phyloP scores from a whole-genome alignment of 2,329 filamentous ascomycete genomes.

The Seiridium cupressi region DNA sequence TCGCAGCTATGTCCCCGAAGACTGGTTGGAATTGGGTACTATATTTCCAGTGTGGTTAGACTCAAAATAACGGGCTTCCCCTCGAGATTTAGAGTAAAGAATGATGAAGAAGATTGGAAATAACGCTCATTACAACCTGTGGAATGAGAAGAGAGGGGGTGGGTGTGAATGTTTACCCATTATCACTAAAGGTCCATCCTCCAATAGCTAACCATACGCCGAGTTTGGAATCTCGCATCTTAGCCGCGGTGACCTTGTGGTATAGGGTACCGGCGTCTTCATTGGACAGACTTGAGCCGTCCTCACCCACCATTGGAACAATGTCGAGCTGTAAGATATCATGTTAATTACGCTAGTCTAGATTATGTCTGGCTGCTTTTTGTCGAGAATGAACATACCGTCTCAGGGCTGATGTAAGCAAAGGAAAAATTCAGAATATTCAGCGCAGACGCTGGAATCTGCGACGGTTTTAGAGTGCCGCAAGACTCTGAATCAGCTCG shows the following conservation, averaged over 20 bases:
- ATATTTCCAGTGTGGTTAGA: not conserved
- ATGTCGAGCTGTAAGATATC: slow-evolving; percentile 20
- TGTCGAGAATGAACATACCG: not conserved
- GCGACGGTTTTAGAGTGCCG: slow-evolving; percentile 31
- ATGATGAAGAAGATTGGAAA: too few species aligned
- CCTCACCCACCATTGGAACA: slow-evolving; percentile 22
- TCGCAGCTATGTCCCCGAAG: slow-evolving; percentile 22
- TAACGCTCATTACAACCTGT: too few species aligned
- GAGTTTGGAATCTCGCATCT: slow-evolving; percentile 21
- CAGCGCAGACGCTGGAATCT: slow-evolving; percentile 39
- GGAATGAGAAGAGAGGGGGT: not conserved
- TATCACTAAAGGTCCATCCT: slow-evolving; percentile 39
- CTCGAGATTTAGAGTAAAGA: too few species aligned
- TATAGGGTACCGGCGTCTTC: slow-evolving; percentile 9
- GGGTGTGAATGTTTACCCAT: slow-evolving; percentile 5
- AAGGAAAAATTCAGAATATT: slow-evolving; percentile 32
- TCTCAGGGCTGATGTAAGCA: slow-evolving; percentile 27
- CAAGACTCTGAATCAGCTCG: slow-evolving; percentile 9
- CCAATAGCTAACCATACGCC: slow-evolving; percentile 35
- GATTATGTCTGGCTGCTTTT: too few species aligned
- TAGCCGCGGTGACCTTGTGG: slow-evolving; percentile 26
- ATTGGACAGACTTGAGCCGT: not conserved
- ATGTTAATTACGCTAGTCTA: too few species aligned
- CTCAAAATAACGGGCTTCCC: not conserved
- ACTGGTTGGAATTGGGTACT: slow-evolving; percentile 14